phyloP scores from a whole-genome alignment of 768 basidiomycete genomes.

The Favolaschia claudopus region DNA sequence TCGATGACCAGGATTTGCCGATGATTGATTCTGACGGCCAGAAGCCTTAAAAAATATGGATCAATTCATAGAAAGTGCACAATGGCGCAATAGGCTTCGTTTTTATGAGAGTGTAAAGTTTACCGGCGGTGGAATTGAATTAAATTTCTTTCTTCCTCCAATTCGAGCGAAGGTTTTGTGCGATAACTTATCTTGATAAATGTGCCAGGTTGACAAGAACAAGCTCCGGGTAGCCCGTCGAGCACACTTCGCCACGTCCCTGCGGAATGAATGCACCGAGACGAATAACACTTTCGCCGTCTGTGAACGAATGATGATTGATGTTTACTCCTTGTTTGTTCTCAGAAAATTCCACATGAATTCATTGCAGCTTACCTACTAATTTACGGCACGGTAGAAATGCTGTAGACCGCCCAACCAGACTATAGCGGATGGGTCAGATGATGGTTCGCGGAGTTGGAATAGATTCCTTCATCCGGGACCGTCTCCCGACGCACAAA shows the following conservation, averaged over 20 bases:
- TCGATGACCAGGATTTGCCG: too few relatives aligned
- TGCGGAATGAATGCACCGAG: conserved; percentile 13
- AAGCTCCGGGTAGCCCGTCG: conserved; percentile 18
- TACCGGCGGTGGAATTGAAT: conserved; percentile 13
- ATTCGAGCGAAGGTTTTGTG: conserved; percentile 5
- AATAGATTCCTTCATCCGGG: too few relatives aligned
- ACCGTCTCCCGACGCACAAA: conserved; percentile 4
- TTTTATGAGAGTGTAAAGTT: not conserved
- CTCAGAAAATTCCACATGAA: too few relatives aligned
- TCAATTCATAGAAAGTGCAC: too few relatives aligned
- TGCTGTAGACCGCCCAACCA: too few relatives aligned
- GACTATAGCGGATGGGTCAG: too few relatives aligned
- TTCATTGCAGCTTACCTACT: too few relatives aligned
- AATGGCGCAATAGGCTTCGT: not conserved
- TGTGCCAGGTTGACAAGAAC: conserved; percentile 13
- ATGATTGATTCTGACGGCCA: too few relatives aligned
- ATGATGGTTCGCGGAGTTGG: not conserved
- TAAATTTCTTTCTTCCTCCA: not conserved
- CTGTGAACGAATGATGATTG: too few relatives aligned
- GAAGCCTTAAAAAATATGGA: too few relatives aligned
- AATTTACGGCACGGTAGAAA: too few relatives aligned
- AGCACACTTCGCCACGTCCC: not conserved
- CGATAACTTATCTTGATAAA: conserved; percentile 18
- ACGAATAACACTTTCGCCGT: not conserved
- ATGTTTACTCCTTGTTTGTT: too few relatives aligned